Evolutionary conservation across 1,139 yeast species (phyloP), one percentile per base, ranked within the genome.

Genomic region (Yamadazyma pseudoaaseri): DNA sequence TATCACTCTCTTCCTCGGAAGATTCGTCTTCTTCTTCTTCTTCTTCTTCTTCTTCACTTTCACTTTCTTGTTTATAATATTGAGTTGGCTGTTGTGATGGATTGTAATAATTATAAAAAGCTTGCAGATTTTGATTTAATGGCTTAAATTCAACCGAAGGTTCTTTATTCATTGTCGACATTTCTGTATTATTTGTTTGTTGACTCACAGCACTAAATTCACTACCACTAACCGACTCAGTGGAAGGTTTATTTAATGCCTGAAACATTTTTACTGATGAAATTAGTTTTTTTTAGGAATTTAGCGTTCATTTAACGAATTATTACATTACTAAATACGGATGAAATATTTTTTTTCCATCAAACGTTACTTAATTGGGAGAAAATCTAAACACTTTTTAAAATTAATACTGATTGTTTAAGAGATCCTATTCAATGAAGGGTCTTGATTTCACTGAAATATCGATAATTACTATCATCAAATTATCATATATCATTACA

Each of bases 161-260:
- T 14, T 38, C 37, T 15, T 40, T 31, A 6, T 42, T 9, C 27
- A 24, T 20, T 16, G 16, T 29, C 41, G 43, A 14, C 3, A 49
- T 41, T 15, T 66, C 61, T 4, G 70, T 60, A 35, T 55, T 49
- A 25, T 65, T 62, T 5, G 69, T 60, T 21, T 56, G 60, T 17
- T 67, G 62, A 16, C 56, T 58, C 15, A 56, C 47, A 20, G 57
- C 44, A 60, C 57, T 62, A 31, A 62, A 58, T 20, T 62, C 69
- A 40, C 62, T 56, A 6, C 59, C 64, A 30, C 51, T 50, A 20
- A 51, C 43, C n/a, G 65, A 44, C 5, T 35, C 34, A 22, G 36
- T 34, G 14, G 39, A 21, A 13, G 20, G 27, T 13, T 30, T 24
- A 6, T n/a, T 21, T 14, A 25, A 15, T 10, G 29, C 29, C 20